Evolutionary conservation across 768 basidiomycete species (phyloP).

Genomic region (Boletus rufocinnamomeus): DNA sequence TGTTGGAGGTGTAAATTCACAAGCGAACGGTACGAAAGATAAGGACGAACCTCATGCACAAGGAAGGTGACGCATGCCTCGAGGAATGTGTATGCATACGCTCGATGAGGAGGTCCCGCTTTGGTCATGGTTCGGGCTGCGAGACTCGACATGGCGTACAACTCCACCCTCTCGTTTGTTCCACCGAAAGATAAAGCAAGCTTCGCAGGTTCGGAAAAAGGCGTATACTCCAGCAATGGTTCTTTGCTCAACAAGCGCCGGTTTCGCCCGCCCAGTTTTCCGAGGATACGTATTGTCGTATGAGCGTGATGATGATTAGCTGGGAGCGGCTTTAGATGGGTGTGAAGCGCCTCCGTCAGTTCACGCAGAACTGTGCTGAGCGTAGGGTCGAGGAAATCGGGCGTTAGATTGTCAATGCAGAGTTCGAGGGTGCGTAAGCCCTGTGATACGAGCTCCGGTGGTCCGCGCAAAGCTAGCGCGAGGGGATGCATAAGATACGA

Average conservation of each 20-base stretch:
- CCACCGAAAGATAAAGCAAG: constrained; percentile 76
- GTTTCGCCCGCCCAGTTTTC: constrained; percentile 95
- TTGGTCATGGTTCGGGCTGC: constrained; percentile 65
- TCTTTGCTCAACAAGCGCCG: constrained; percentile 82
- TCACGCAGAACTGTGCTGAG: constrained; percentile 90
- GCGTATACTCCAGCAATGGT: constrained; percentile 68
- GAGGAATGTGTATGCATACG: constrained; percentile 65
- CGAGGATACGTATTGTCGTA: constrained; percentile 93
- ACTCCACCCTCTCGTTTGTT: constrained; percentile 58
- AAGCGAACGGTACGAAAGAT: background rate
- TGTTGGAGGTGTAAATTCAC: constrained; percentile 33
- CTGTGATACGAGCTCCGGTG: constrained; percentile 89
- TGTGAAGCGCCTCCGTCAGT: constrained; percentile 92
- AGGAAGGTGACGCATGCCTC: constrained; percentile 72
- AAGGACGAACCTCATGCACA: constrained; percentile 66
- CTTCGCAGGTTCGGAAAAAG: constrained; percentile 70
- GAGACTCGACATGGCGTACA: constrained; percentile 64
- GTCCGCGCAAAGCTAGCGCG: constrained; percentile 85
- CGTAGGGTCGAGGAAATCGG: constrained; percentile 96
- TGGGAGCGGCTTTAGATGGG: constrained; percentile 87
- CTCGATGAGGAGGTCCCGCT: constrained; percentile 42
- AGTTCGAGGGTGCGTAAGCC: constrained; percentile 94
- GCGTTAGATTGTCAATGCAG: constrained; percentile 98
- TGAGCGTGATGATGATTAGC: constrained; percentile 88
- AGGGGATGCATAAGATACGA: constrained; percentile 96